Base-by-base conservation (phyloP, 1,284 basidiomycete species). In the Ustilago crameri region DNA sequence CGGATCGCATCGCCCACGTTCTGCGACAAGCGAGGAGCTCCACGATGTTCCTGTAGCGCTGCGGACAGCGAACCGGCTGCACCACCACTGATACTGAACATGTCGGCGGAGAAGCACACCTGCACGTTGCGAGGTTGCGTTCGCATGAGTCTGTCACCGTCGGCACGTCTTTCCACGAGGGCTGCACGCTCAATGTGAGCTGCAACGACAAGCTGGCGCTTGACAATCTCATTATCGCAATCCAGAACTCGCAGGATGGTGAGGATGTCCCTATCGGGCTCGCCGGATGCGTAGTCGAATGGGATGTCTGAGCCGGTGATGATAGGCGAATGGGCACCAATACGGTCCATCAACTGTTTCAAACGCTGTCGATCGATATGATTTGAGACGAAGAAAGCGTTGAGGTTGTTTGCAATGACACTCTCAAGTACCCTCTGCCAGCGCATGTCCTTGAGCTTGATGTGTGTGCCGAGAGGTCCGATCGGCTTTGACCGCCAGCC, bases 171-270 rank as follows among this genome's bases (percentile, higher is more conserved):
- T 22, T 57, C 53, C 15, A 90, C 88, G 12, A 98, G 86, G 3
- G 93, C 84, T 2, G 87, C 87, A 17, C 87, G 86, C 83, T 98
- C 95, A 54, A 97, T 92, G 41, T 84, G 84, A 20, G 84, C 84
- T 38, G 87, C 85, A 82, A 93, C 93, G 84, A 98, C 90, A 37
- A 98, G 84, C 50, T 95, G 87, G 47, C 93, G 92, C 26, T 90
- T 85, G 3, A 95, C 91, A 57, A 89, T 89, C 43, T 88, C 87
- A 73, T 95, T 86, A 15, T 88, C 87, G 72, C 95, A 87, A 92
- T 91, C 89, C 5, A 97, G 86, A n/a, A 90, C 91, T 22, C 93
- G 90, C 27, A 95, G 86, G 26, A 95, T 87, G 3, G 95, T 98
- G 10, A 89, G 84, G 50, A 90, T 85, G 22, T 86, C 75, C 12